A percentile compares a stretch with the other conserved stretches of the same genome.
Conservation (phyloP, 2,329 filamentous ascomycete genomes). For the Cercospora sojina region DNA sequence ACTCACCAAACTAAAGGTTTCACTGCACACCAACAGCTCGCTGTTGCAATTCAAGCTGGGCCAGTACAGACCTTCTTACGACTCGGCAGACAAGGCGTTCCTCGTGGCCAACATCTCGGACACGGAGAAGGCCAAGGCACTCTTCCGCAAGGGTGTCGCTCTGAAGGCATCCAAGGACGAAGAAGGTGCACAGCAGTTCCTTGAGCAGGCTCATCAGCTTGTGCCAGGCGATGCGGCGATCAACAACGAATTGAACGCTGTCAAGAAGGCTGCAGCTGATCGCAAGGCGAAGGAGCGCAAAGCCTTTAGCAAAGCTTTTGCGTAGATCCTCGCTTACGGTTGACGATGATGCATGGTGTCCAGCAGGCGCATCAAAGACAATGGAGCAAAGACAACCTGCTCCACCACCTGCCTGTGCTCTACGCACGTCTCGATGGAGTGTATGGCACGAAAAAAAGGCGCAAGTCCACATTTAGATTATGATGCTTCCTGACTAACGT, state of each 20-base stretch:
- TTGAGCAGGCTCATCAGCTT: slow-evolving; percentile 47
- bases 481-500: background rate
- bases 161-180: slow-evolving; percentile 76
- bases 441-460: background rate
- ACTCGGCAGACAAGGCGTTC: slow-evolving; percentile 71
- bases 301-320: slow-evolving; percentile 88
- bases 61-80: slow-evolving; percentile 67
- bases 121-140: slow-evolving; percentile 82
- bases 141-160: slow-evolving; percentile 80
- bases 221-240: slow-evolving; percentile 72
- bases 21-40: slow-evolving; percentile 83
- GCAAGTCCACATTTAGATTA: background rate
- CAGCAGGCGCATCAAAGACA: too few relatives aligned
- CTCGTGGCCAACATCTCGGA: slow-evolving; percentile 64
- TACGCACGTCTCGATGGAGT: background rate
- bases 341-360: background rate
- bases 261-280: slow-evolving; percentile 73
- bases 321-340: slow-evolving; percentile 23
- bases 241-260: slow-evolving; percentile 68
- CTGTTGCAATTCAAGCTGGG: slow-evolving; percentile 80
- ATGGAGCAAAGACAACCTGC: too few relatives aligned
- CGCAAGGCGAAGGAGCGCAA: slow-evolving; percentile 86
- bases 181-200: slow-evolving; percentile 62
- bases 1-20: slow-evolving; percentile 74
- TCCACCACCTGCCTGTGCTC: too few relatives aligned